Evolutionary conservation across 805 yeast genomes (phyloP).

Genomic region (Kuraishia ogatae): DNA sequence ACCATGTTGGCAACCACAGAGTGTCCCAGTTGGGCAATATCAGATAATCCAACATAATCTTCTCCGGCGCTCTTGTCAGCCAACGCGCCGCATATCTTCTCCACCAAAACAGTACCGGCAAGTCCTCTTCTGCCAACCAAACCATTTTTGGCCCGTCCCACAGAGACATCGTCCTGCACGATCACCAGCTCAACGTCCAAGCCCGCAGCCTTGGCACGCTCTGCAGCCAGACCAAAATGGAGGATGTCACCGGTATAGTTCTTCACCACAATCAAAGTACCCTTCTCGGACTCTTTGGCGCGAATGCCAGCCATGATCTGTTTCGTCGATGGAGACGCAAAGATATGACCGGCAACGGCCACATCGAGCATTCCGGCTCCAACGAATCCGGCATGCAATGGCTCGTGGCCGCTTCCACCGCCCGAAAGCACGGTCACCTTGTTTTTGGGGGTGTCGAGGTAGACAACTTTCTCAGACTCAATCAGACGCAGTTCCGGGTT

Average conservation of each 20-base stretch:
- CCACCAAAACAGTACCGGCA: constrained; percentile 85
- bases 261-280: constrained; percentile 74
- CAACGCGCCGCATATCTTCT: constrained; percentile 77
- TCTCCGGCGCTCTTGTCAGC: constrained; percentile 27
- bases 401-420: constrained; percentile 97
- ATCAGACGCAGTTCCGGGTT: constrained; percentile 49
- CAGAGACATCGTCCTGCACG: constrained; percentile 91
- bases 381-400: constrained; percentile 85
- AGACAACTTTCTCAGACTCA: constrained; percentile 49
- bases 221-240: constrained; percentile 89
- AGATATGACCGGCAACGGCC: constrained; percentile 75
- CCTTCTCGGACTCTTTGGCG: constrained; percentile 45
- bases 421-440: constrained; percentile 77
- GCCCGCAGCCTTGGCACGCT: constrained; percentile 76
- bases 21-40: constrained; percentile 51
- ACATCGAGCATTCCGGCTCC: constrained; percentile 74
- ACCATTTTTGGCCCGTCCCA: constrained; percentile 82
- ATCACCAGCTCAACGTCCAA: constrained; percentile 61
- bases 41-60: constrained; percentile 33
- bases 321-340: constrained; percentile 76
- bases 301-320: constrained; percentile 71
- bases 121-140: constrained; percentile 92
- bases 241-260: constrained; percentile 93
- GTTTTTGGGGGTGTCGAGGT: constrained; percentile 23
- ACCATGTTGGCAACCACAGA: constrained; percentile 58